Conservation (phyloP, 306 rosid species). For the Carpinus viminea region DNA sequence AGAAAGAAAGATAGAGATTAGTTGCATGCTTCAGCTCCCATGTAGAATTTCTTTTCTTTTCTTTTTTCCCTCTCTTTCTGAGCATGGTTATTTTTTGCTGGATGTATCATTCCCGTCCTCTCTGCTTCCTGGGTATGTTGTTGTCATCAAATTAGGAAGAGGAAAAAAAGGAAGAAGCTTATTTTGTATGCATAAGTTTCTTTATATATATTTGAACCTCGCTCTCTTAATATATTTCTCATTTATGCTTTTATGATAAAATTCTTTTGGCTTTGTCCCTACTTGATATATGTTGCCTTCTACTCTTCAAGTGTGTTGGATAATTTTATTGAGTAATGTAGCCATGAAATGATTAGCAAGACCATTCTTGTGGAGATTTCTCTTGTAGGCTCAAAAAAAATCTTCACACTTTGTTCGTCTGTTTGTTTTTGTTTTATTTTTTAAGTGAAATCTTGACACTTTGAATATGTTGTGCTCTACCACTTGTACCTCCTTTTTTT, state of each 20-base stretch:
- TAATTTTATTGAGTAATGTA: too few species aligned
- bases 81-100: neutral
- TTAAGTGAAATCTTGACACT: too few species aligned
- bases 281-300: neutral
- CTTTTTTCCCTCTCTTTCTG: neutral
- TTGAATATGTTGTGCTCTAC: too few species aligned
- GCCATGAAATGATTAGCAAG: too few species aligned
- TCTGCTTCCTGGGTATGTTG: neutral
- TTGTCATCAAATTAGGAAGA: neutral
- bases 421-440: too few species aligned
- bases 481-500: too few species aligned
- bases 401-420: too few species aligned
- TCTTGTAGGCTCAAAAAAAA: too few species aligned
- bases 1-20: conserved; percentile 41
- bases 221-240: neutral
- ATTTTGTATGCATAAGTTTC: too few species aligned
- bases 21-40: conserved; percentile 4
- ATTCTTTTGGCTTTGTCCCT: too few species aligned
- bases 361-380: too few species aligned
- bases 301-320: neutral
- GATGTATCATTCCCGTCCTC: neutral
- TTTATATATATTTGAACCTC: neutral
- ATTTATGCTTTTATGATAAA: neutral
- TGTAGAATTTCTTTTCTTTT: neutral
- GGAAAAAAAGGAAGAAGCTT: neutral